Evolutionary conservation across 352 stramenopile genomes (phyloP).

Genomic region (Stramenopiles sp.): DNA sequence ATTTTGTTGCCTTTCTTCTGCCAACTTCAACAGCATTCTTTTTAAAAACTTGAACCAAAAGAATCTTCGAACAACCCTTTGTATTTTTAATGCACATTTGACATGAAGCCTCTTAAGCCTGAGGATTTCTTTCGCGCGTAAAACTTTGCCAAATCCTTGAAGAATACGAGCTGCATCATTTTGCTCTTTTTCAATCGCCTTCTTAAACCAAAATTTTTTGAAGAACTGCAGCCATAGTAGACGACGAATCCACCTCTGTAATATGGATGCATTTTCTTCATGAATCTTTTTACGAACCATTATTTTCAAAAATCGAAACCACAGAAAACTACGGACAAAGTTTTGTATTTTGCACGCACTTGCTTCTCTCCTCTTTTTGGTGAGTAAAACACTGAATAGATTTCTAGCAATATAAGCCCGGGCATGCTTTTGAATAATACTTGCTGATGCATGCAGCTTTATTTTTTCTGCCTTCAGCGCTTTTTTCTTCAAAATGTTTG

Average conservation of each 20-base stretch:
- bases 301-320: not conserved
- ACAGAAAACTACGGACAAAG: not conserved
- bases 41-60: not conserved
- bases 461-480: not conserved
- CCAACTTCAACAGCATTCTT: not conserved
- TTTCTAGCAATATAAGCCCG: not conserved
- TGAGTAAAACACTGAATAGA: not conserved
- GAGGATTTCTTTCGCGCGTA: not conserved
- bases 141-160: not conserved
- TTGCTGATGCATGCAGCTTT: too few species aligned
- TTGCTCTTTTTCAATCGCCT: not conserved
- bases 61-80: not conserved
- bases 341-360: not conserved
- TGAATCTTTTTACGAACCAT: not conserved
- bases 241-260: not conserved
- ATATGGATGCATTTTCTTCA: not conserved
- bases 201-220: not conserved
- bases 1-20: not conserved
- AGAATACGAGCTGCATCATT: not conserved
- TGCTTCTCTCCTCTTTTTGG: not conserved
- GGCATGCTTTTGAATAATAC: not conserved
- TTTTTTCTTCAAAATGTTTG: not conserved
- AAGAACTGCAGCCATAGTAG: not conserved
- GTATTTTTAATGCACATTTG: not conserved
- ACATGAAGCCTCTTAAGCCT: not conserved